Conservation (phyloP, 1,284 basidiomycete species). For the Cryptococcus jaspeensis region DNA sequence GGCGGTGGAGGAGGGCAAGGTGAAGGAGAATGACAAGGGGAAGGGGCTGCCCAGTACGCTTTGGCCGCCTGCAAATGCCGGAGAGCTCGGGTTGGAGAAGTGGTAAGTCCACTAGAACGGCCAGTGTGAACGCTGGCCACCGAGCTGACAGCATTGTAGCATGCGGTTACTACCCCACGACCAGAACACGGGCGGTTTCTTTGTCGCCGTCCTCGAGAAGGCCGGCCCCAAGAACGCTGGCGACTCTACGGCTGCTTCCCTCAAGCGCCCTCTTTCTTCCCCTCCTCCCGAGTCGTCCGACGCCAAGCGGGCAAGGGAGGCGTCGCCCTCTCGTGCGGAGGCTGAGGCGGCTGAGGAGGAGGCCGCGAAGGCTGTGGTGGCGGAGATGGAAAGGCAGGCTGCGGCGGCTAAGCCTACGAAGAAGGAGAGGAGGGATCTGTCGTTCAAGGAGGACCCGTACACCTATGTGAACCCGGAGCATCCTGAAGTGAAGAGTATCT, state of each 20-base stretch:
- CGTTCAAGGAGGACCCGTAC: constrained; percentile 88
- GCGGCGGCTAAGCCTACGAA: constrained; percentile 29
- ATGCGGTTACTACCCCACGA: constrained; percentile 90
- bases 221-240: constrained; percentile 13
- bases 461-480: constrained; percentile 73
- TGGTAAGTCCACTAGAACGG: constrained; percentile 60
- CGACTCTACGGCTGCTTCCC: not conserved
- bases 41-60: constrained; percentile 64
- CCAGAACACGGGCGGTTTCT: constrained; percentile 97
- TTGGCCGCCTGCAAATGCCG: constrained; percentile 73
- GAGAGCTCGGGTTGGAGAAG: constrained; percentile 62
- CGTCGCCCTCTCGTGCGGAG: constrained; percentile 17
- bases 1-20: constrained; percentile 25
- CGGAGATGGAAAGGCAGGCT: constrained; percentile 1
- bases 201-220: constrained; percentile 82
- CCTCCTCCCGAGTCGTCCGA: constrained; percentile 20
- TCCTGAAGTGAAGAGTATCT: constrained; percentile 60
- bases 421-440: constrained; percentile 52
- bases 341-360: constrained; percentile 5
- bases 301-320: constrained; percentile 35
- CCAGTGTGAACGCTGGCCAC: not conserved
- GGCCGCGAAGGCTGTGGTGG: not conserved
- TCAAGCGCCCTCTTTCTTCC: constrained; percentile 10
- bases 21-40: constrained; percentile 47
- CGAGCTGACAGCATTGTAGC: constrained; percentile 51